Evolutionary conservation across 1,284 basidiomycete genomes (phyloP), one percentile per base, ranked within the genome.

Genomic region (Kalmanozyma brasiliensis): DNA sequence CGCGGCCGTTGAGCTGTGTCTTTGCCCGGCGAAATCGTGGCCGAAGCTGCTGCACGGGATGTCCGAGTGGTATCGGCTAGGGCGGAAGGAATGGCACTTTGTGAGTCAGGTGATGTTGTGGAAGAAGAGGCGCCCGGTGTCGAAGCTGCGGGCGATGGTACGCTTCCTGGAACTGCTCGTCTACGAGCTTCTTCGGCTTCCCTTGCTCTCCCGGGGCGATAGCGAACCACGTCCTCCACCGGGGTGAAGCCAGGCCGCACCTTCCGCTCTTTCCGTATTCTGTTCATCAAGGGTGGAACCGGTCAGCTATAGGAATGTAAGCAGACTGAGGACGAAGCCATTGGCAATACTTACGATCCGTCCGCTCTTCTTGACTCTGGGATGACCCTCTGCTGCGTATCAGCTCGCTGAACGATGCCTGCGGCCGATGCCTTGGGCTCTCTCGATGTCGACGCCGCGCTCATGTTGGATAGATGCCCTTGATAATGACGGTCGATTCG

Each of bases 221-320:
- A 98, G 35, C 89, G 88, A 30, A 87, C 86, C 13, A 96, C 87
- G 84, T 98, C 94, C 83, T 98, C 94, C 81, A 93, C 91, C 0
- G 94, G 94, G 1, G 93, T 95, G 83, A 89, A 98, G 1, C 94
- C 94, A 0, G 93, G 93, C 30, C 93, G 87, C 70, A 98, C 90
- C 84, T 90, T 94, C 64, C 91, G 85, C 82, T 96, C 88, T 83
- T 94, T 96, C 56, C 94, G 89, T 20, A 92, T 83, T 42, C 94
- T 96, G 46, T n/a, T n/a, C n/a, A n/a, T n/a, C n/a, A n/a, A n/a
- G n/a, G n/a, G n/a, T n/a, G n/a, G n/a, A n/a, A n/a, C n/a, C n/a
- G n/a, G n/a, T n/a, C 14, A 16, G 19, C 20, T 22, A 9, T 23
- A 8, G n/a, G 19, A 26, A 11, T 16, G 42, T 32, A 11, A 29